Conservation (phyloP, 1,284 basidiomycete species). For the Pterulicium gracile region DNA sequence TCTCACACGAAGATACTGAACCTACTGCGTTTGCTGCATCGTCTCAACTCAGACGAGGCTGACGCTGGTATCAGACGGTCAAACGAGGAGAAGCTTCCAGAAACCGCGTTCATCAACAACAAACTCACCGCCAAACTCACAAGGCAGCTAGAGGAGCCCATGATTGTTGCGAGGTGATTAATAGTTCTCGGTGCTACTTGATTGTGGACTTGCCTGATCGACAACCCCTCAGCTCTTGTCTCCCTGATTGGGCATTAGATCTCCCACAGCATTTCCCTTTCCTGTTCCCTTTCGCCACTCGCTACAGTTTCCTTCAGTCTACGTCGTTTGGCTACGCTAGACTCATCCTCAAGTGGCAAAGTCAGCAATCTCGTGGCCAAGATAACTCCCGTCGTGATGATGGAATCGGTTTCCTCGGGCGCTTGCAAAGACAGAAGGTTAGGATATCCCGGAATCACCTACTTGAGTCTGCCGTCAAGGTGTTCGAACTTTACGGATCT, state of each 20-base stretch:
- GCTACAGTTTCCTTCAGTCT: constrained; percentile 94
- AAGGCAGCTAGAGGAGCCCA: constrained; percentile 95
- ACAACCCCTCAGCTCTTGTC: constrained; percentile 66
- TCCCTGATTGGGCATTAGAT: constrained; percentile 95
- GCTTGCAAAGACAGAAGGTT: constrained; percentile 93
- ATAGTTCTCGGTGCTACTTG: constrained; percentile 1
- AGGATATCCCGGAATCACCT: constrained; percentile 92
- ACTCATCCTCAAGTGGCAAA: constrained; percentile 85
- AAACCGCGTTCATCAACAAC: constrained; percentile 91
- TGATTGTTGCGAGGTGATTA: constrained; percentile 90
- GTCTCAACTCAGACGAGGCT: constrained; percentile 55
- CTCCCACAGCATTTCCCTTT: constrained; percentile 94
- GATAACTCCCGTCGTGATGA: constrained; percentile 78
- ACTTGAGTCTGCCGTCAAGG: constrained; percentile 94
- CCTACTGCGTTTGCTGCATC: constrained; percentile 80
- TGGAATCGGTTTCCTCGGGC: constrained; percentile 82
- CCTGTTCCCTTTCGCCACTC: constrained; percentile 95
- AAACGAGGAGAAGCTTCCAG: constrained; percentile 49
- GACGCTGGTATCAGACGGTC: constrained; percentile 41
- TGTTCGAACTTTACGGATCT: constrained; percentile 94
- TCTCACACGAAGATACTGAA: constrained; percentile 87
- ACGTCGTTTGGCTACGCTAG: constrained; percentile 96
- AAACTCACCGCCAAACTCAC: constrained; percentile 97
- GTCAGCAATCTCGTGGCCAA: constrained; percentile 65
- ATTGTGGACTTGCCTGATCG: too few relatives aligned